A percentile compares a stretch with the other conserved stretches of the same genome.
phyloP scores from a whole-genome alignment of 1,139 yeast species.

The Taphrina confusa region DNA sequence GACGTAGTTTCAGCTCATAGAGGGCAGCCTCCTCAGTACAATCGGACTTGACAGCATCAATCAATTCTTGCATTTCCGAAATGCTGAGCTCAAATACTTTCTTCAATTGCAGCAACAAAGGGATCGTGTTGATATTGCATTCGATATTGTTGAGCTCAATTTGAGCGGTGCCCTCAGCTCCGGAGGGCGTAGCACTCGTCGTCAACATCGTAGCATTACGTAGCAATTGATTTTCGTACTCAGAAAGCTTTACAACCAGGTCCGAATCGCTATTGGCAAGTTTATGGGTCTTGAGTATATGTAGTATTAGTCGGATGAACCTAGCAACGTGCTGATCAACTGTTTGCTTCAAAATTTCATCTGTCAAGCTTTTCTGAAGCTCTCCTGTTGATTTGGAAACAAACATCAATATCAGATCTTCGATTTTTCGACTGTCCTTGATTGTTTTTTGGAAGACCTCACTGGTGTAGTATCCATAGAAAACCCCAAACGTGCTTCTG shows the following conservation, averaged over 20 bases:
- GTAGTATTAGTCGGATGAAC: conserved; percentile 57
- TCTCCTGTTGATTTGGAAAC: conserved; percentile 67
- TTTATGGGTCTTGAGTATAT: conserved; percentile 49
- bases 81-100: not conserved
- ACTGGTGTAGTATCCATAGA: conserved; percentile 44
- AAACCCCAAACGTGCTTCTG: conserved; percentile 35
- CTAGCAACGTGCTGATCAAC: conserved; percentile 60
- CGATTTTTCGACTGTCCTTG: conserved; percentile 55
- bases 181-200: not conserved
- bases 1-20: conserved; percentile 16
- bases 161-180: not conserved
- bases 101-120: not conserved
- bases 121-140: not conserved
- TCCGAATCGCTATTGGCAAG: conserved; percentile 21
- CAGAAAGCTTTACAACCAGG: conserved; percentile 8
- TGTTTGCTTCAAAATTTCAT: conserved; percentile 51
- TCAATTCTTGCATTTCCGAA: conserved; percentile 4
- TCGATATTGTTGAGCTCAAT: not conserved
- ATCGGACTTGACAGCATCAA: not conserved
- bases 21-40: conserved; percentile 4
- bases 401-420: conserved; percentile 66
- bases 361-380: conserved; percentile 53
- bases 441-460: conserved; percentile 47
- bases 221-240: conserved; percentile 26
- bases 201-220: not conserved